phyloP scores from a whole-genome alignment of 768 basidiomycete species.

The Agaricus subrufescens region DNA sequence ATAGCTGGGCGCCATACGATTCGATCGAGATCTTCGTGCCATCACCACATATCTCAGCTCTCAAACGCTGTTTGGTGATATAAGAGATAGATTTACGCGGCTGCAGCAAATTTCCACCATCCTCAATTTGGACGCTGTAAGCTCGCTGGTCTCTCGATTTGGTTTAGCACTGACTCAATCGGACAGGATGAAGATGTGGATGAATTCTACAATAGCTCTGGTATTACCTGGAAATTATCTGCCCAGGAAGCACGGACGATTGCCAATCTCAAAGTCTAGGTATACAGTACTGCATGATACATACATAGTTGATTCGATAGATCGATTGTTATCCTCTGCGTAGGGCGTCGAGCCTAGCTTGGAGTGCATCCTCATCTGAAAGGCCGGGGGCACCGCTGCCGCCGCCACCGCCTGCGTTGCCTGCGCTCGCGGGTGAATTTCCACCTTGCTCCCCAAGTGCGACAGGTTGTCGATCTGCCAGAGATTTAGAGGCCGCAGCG shows the following conservation, averaged over 20 bases:
- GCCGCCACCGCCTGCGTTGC: constrained; percentile 32
- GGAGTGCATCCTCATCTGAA: constrained; percentile 88
- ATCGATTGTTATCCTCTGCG: constrained; percentile 49
- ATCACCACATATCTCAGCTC: constrained; percentile 80
- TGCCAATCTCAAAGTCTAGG: constrained; percentile 50
- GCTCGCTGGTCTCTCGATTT: constrained; percentile 18
- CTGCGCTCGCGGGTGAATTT: constrained; percentile 21
- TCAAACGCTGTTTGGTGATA: constrained; percentile 86
- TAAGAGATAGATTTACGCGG: constrained; percentile 86
- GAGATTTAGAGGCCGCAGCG: constrained; percentile 51
- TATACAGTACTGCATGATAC: constrained; percentile 6
- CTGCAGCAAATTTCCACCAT: constrained; percentile 92
- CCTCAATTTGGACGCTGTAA: constrained; percentile 79
- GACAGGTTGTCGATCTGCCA: constrained; percentile 71
- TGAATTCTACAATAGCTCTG: constrained; percentile 91
- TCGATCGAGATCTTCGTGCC: constrained; percentile 87
- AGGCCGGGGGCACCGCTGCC: constrained; percentile 36
- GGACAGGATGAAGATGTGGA: constrained; percentile 88
- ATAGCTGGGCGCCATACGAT: constrained; percentile 92
- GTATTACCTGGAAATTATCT: constrained; percentile 83
- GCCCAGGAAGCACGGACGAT: constrained; percentile 73
- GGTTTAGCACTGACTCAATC: background rate
- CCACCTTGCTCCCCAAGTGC: constrained; percentile 72
- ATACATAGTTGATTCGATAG: constrained; percentile 2
- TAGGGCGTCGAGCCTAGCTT: constrained; percentile 89